Conservation (phyloP, 805 yeast genomes). For the Kodamaea laetipori region DNA sequence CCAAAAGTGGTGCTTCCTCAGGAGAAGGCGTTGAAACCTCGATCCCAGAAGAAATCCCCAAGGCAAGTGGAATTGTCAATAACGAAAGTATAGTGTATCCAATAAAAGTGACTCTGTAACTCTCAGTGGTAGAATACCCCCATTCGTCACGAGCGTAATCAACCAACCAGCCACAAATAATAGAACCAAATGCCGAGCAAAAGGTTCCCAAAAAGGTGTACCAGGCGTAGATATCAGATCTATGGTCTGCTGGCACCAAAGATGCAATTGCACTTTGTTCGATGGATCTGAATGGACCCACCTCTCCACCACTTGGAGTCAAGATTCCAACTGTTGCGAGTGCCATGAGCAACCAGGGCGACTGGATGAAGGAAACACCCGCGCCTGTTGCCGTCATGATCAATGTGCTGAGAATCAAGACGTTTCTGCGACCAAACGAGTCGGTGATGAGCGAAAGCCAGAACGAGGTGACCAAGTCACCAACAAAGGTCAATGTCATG, state of each 20-base stretch:
- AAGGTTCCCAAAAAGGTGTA: slow-evolving; percentile 52
- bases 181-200: slow-evolving; percentile 49
- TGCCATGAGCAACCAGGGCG: slow-evolving; percentile 34
- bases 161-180: slow-evolving; percentile 38
- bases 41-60: slow-evolving; percentile 20
- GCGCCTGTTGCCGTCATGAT: slow-evolving; percentile 48
- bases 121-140: slow-evolving; percentile 22
- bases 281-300: slow-evolving; percentile 59
- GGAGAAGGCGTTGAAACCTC: slow-evolving; percentile 15
- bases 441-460: slow-evolving; percentile 50
- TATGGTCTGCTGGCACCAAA: slow-evolving; percentile 38
- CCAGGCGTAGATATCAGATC: slow-evolving; percentile 62
- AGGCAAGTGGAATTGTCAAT: slow-evolving; percentile 20
- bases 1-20: slow-evolving; percentile 19
- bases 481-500: slow-evolving; percentile 50
- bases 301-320: slow-evolving; percentile 61
- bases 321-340: slow-evolving; percentile 52
- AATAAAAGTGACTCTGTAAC: slow-evolving; percentile 35
- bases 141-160: slow-evolving; percentile 16
- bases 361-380: slow-evolving; percentile 35
- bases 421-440: slow-evolving; percentile 45
- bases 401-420: slow-evolving; percentile 41
- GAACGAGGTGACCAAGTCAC: slow-evolving; percentile 54
- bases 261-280: slow-evolving; percentile 57
- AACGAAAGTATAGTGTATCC: slow-evolving; percentile 26